Conservation (phyloP, 371 early-diverging fungal genomes). For the Syncephalastrum racemosum region DNA sequence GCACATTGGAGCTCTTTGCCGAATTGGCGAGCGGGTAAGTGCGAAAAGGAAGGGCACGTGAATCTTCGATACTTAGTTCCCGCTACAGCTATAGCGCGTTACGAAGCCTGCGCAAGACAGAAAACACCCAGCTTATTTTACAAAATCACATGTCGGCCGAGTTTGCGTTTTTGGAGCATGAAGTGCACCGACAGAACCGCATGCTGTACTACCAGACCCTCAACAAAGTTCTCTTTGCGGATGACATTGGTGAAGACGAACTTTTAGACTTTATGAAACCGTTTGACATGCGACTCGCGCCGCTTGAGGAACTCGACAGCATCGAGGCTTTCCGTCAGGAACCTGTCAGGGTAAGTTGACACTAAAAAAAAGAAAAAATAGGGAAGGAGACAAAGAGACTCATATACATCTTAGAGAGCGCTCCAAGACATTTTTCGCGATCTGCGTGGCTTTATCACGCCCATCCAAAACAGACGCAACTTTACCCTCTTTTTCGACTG, state of each 20-base stretch:
- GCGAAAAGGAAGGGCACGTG: neutral
- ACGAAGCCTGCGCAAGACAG: constrained; percentile 72
- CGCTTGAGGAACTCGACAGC: constrained; percentile 34
- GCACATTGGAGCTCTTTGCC: constrained; percentile 63
- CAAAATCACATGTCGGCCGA: constrained; percentile 70
- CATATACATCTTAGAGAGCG: constrained; percentile 24
- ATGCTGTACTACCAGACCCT: constrained; percentile 78
- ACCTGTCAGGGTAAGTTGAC: constrained; percentile 27
- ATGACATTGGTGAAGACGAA: constrained; percentile 57
- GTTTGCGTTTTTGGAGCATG: constrained; percentile 66
- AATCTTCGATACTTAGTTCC: neutral
- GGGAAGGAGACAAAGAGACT: neutral
- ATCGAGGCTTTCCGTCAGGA: constrained; percentile 49
- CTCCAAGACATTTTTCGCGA: constrained; percentile 77
- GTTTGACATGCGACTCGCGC: constrained; percentile 58
- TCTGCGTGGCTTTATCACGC: constrained; percentile 75
- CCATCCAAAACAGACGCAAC: constrained; percentile 62
- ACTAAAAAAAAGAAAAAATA: neutral
- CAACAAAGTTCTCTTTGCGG: constrained; percentile 74
- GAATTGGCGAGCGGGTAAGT: constrained; percentile 83
- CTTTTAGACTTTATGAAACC: constrained; percentile 78
- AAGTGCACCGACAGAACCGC: constrained; percentile 54
- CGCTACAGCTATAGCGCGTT: constrained; percentile 60
- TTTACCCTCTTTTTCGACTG: constrained; percentile 83
- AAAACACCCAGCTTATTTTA: constrained; percentile 66